Conservation (phyloP, 1,284 basidiomycete species). For the Ganoderma leucocontextum region DNA sequence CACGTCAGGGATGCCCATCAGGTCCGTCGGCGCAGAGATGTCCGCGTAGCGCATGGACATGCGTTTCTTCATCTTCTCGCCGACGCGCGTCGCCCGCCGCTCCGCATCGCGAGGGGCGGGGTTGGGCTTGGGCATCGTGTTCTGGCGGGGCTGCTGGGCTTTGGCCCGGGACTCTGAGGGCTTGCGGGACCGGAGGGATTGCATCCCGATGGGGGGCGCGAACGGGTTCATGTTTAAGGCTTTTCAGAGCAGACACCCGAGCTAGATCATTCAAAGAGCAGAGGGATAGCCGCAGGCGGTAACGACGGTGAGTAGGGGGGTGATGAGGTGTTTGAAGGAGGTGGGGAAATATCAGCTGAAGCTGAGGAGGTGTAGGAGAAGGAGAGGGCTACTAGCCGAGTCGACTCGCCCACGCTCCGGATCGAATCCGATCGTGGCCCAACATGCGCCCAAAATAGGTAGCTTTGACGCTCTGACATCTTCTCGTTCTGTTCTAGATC, state of each 20-base stretch:
- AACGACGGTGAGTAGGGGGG: too few species aligned
- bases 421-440: too few species aligned
- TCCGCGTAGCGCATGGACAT: slow-evolving; percentile 92
- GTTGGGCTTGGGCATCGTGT: slow-evolving; percentile 28
- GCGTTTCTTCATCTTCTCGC: slow-evolving; percentile 94
- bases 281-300: too few species aligned
- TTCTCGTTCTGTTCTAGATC: too few species aligned
- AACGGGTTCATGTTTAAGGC: not conserved
- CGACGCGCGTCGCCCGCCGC: slow-evolving; percentile 76
- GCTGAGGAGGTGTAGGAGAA: not conserved
- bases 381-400: not conserved
- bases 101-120: slow-evolving; percentile 35
- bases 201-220: slow-evolving; percentile 51
- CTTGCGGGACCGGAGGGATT: slow-evolving; percentile 68
- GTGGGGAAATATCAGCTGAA: too few species aligned
- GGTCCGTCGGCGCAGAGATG: slow-evolving; percentile 70
- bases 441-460: too few species aligned
- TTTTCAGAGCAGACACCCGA: not conserved
- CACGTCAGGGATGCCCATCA: slow-evolving; percentile 60
- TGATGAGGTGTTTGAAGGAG: too few species aligned
- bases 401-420: too few species aligned
- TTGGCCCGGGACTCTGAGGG: slow-evolving; percentile 54
- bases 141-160: slow-evolving; percentile 33
- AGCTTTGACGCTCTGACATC: too few species aligned
- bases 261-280: too few species aligned